Evolutionary conservation across 805 yeast genomes (phyloP).

Genomic region (Metschnikowia lachancei): DNA sequence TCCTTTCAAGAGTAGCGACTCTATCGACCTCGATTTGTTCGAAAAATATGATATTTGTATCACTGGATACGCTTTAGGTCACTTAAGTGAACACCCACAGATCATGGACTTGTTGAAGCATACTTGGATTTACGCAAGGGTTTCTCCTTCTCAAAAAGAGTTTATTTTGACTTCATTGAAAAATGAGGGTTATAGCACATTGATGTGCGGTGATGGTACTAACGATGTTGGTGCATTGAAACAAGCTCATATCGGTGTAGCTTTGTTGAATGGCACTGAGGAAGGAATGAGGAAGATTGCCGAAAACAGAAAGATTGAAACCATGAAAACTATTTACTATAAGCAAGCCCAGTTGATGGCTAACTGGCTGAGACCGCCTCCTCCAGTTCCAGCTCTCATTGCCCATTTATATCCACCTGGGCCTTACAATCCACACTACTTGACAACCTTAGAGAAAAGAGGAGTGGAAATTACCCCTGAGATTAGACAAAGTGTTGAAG

Average conservation of each 20-base stretch:
- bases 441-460: slow-evolving; percentile 78
- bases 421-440: slow-evolving; percentile 81
- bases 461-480: slow-evolving; percentile 81
- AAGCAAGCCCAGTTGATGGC: slow-evolving; percentile 79
- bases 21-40: slow-evolving; percentile 56
- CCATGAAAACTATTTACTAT: slow-evolving; percentile 64
- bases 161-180: slow-evolving; percentile 80
- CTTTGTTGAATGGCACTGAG: slow-evolving; percentile 95
- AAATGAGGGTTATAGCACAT: slow-evolving; percentile 83
- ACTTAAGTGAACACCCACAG: slow-evolving; percentile 64
- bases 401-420: slow-evolving; percentile 98
- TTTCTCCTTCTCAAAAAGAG: slow-evolving; percentile 94
- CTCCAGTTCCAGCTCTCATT: slow-evolving; percentile 79
- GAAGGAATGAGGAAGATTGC: slow-evolving; percentile 87
- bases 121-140: slow-evolving; percentile 97
- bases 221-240: slow-evolving; percentile 98
- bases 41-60: slow-evolving; percentile 79
- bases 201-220: slow-evolving; percentile 99
- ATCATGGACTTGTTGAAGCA: slow-evolving; percentile 72
- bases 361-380: slow-evolving; percentile 80
- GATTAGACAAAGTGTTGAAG: slow-evolving; percentile 55
- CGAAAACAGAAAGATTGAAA: slow-evolving; percentile 70
- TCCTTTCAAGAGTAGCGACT: slow-evolving; percentile 61
- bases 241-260: slow-evolving; percentile 98
- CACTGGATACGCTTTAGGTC: slow-evolving; percentile 84